These are phyloP conservation scores for Thielaviopsis punctulata DNA, from an alignment of 2,329 filamentous ascomycete species.

Conservation along the genomic window DNA sequence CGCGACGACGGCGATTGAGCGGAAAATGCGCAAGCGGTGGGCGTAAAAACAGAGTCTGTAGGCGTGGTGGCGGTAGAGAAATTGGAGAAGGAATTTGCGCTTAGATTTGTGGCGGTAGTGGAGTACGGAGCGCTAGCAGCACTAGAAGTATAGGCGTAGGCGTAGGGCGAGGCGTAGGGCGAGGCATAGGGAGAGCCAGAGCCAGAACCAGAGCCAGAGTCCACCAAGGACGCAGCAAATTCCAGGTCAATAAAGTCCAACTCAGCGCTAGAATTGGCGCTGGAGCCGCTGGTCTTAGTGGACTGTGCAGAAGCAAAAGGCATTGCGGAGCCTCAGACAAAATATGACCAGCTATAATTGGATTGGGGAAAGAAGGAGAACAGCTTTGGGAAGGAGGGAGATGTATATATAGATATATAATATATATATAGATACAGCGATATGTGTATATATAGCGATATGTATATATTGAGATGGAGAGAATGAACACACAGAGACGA, in stretches of 20 bases:
- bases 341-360: neutral
- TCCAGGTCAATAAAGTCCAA: neutral
- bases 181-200: no score
- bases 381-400: neutral
- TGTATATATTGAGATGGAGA: no score
- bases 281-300: neutral
- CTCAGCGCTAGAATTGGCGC: constrained; percentile 5
- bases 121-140: neutral
- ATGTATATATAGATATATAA: no score
- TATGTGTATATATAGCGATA: no score
- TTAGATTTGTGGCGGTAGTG: neutral
- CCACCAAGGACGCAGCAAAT: constrained; percentile 3
- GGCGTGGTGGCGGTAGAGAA: neutral
- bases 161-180: no score
- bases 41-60: neutral
- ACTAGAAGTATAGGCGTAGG: no score
- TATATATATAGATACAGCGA: no score
- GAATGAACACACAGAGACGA: no score
- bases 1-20: neutral
- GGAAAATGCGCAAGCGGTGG: neutral
- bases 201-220: neutral
- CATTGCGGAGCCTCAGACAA: constrained; percentile 10
- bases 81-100: neutral
- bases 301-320: neutral
- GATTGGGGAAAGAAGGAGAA: neutral